Conservation (phyloP, 768 basidiomycete genomes). For the Tylopilus vinaceipallidus region DNA sequence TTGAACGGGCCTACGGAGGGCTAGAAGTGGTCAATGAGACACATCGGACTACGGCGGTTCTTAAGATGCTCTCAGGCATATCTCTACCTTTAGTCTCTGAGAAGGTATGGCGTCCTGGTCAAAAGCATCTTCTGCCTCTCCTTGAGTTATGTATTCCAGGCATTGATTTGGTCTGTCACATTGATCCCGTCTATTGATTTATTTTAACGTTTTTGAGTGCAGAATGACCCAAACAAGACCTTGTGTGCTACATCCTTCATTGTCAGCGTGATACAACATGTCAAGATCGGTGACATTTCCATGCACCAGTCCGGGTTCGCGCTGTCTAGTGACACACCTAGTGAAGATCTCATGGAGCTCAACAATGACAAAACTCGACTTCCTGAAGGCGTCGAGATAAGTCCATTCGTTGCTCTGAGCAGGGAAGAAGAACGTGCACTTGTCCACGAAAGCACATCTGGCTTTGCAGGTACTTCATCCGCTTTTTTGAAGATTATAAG, state of each 20-base stretch:
- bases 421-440: conserved; percentile 69
- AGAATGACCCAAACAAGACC: conserved; percentile 84
- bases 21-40: conserved; percentile 96
- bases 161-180: conserved; percentile 70
- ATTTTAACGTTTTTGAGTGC: conserved; percentile 1
- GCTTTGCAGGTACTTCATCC: conserved; percentile 60
- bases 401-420: conserved; percentile 40
- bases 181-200: neutral
- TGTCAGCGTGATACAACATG: conserved; percentile 65
- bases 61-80: conserved; percentile 79
- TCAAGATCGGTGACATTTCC: conserved; percentile 77
- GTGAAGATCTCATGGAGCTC: conserved; percentile 53
- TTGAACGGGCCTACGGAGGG: conserved; percentile 89
- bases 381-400: conserved; percentile 47
- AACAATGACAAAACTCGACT: conserved; percentile 45
- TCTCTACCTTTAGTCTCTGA: conserved; percentile 76
- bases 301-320: conserved; percentile 55
- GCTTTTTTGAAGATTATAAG: neutral
- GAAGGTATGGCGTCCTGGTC: conserved; percentile 78
- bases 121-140: conserved; percentile 83
- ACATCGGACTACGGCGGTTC: conserved; percentile 87
- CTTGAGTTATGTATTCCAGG: conserved; percentile 89
- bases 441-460: conserved; percentile 73
- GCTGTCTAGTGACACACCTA: conserved; percentile 51
- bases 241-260: conserved; percentile 81